These are phyloP conservation scores for Fusarium goolgardi DNA, from an alignment of 2,329 filamentous ascomycete genomes.

Conservation along the genomic window DNA sequence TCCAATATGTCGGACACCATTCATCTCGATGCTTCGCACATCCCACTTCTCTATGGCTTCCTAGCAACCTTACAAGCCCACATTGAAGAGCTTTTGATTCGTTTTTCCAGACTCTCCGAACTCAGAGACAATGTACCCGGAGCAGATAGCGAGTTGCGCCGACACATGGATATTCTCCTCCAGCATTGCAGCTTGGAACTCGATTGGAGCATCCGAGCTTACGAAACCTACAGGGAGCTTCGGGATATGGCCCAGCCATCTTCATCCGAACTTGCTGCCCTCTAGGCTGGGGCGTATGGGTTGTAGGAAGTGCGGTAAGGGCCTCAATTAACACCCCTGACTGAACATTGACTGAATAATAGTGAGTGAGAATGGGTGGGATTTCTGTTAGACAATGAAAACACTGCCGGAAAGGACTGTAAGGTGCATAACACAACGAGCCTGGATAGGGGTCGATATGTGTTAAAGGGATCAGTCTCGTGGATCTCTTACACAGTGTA, in stretches of 20 bases:
- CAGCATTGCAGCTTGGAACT: slow-evolving; percentile 13
- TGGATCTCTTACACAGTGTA: neutral
- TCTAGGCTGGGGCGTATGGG: too few species aligned
- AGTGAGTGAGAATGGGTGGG: neutral
- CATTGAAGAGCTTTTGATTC: slow-evolving; percentile 7
- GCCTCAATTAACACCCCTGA: neutral
- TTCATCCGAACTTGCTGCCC: too few species aligned
- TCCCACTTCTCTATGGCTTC: slow-evolving; percentile 10
- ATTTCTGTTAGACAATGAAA: neutral
- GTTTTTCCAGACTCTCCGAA: slow-evolving; percentile 11
- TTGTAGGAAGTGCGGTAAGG: neutral
- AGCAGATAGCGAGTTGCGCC: neutral
- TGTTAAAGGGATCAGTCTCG: neutral
- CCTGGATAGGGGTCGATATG: neutral
- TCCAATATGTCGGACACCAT: neutral
- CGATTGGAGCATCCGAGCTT: slow-evolving; percentile 4
- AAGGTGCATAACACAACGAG: too few species aligned
- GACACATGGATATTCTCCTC: neutral
- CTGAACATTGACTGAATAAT: neutral
- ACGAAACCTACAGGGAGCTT: slow-evolving; percentile 1
- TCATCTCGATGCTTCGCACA: neutral
- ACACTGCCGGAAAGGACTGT: neutral
- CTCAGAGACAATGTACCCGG: slow-evolving; percentile 4
- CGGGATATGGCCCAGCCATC: neutral
- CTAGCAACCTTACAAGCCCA: neutral